Conservation (phyloP, 345 rosid species). For the Rhodamnia argentea region DNA sequence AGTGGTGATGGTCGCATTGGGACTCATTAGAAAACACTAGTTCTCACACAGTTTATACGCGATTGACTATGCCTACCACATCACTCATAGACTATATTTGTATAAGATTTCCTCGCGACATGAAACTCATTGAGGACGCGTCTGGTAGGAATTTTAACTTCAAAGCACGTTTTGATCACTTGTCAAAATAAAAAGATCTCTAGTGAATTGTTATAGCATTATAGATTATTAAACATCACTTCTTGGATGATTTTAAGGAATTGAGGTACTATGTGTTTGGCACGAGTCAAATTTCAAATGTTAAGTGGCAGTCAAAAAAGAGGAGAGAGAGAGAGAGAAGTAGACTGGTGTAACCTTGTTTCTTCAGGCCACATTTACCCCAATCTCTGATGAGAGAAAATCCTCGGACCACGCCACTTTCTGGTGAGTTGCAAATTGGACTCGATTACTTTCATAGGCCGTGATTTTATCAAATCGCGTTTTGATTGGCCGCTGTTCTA, state of each 20-base stretch:
- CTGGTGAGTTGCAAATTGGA: background rate
- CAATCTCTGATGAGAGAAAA: background rate
- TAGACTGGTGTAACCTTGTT: background rate
- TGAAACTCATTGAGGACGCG: background rate
- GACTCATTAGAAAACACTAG: background rate
- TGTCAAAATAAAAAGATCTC: background rate
- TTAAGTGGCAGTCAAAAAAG: background rate
- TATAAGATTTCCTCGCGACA: background rate
- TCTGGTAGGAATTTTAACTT: background rate
- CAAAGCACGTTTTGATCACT: background rate
- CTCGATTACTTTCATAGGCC: background rate
- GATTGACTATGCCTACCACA: background rate
- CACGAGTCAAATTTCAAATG: background rate
- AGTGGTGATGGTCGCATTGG: background rate
- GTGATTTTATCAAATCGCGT: background rate
- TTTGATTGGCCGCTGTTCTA: background rate
- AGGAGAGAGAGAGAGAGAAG: background rate
- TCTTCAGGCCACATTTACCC: background rate
- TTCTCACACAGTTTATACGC: background rate
- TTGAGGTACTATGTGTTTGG: background rate
- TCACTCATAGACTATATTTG: background rate
- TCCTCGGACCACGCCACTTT: background rate
- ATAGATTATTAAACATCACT: background rate
- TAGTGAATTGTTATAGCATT: background rate
- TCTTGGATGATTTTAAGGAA: background rate